Base-by-base conservation (phyloP, 331 rosid species). In the Spiraea crenata region DNA sequence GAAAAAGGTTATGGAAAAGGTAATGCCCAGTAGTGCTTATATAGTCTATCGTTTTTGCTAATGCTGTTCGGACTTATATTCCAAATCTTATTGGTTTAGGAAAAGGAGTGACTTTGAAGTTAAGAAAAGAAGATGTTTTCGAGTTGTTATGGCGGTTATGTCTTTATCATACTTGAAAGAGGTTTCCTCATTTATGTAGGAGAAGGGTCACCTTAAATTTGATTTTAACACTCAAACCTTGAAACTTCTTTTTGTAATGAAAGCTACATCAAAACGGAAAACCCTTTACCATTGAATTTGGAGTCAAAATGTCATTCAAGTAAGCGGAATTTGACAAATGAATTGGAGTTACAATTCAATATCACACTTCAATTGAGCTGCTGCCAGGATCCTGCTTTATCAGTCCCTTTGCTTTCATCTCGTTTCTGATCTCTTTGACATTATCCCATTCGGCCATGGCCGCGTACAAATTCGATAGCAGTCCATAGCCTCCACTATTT, bases 351-450 rank as follows among this genome's bases (percentile, higher is more conserved):
- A 52, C 34, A 58, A 6, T 38, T 58, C 17, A 37, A n/a, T n/a
- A 51, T 58, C 31, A 7, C 34, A 13, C 15, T n/a, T 59, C 44
- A 6, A 68, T 52, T 40, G 62, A 52, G 41, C 56, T 70, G 25
- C 17, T 40, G 31, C 74, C 74, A 20, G 74, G 74, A 41, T 56
- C 55, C 13, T 41, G 20, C 47, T 70, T 70, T 11, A 55, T 44
- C 2, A 70, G 25, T 41, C 74, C 54, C 41, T 34, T 44, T 31
- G 40, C 39, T 16, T 57, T 56, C 74, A 70, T 56, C 17, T 57
- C 74, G 46, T 45, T 57, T 16, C 74, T 70, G 16, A 70, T 57
- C 46, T 25, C 74, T 3, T 70, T 15, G 13, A 70, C 65, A 70
- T 35, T 56, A 7, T 55, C 74, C 74, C 74, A 70, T 31, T 57